Evolutionary conservation across 805 yeast genomes (phyloP).

Genomic region (Kuraishia hungarica): DNA sequence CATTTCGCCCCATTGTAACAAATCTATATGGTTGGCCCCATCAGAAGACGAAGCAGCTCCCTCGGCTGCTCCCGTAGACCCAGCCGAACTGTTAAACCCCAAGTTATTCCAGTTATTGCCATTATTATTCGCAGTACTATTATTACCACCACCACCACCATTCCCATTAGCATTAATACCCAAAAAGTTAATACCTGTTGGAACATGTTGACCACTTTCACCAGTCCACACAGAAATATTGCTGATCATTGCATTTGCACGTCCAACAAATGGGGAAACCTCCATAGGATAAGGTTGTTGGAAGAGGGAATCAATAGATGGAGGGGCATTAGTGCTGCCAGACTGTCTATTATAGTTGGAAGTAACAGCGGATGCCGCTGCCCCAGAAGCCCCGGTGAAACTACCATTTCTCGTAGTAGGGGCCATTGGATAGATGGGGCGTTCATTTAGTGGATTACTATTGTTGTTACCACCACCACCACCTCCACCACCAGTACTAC

Average conservation of each 20-base stretch:
- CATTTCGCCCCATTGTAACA: constrained; percentile 14
- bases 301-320: constrained; percentile 3
- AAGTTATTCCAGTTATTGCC: background rate
- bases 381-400: too few species aligned
- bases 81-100: too few species aligned
- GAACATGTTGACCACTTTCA: constrained; percentile 32
- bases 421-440: background rate
- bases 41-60: background rate
- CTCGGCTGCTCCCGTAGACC: too few species aligned
- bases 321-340: background rate
- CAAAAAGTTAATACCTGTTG: constrained; percentile 17
- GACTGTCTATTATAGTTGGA: too few species aligned
- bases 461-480: too few species aligned
- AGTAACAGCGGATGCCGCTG: too few species aligned
- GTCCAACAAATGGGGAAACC: constrained; percentile 23
- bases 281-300: constrained; percentile 2
- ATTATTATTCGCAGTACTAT: too few species aligned
- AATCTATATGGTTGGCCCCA: constrained; percentile 5
- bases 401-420: background rate
- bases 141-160: background rate
- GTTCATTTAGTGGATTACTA: too few species aligned
- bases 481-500: too few species aligned
- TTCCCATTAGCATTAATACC: constrained; percentile 1
- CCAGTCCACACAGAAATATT: constrained; percentile 57
- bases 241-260: constrained; percentile 52